phyloP scores from a whole-genome alignment of 2,329 filamentous ascomycete genomes.

The Elsinoe arachidis region DNA sequence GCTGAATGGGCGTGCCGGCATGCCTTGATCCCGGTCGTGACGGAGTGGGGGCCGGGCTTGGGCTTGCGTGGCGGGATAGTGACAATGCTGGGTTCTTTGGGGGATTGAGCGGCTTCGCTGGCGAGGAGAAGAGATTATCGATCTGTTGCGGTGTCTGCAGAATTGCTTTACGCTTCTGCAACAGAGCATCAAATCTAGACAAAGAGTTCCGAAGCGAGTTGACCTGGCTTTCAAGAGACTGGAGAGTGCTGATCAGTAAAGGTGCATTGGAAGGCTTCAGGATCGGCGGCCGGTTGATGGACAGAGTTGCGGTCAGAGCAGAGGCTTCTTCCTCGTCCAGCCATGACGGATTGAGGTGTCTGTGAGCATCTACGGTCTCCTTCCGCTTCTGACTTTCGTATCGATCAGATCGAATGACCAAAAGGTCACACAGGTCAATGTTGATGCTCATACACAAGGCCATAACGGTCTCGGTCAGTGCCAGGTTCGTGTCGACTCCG shows the following conservation, averaged over 20 bases:
- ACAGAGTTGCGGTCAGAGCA: conserved; percentile 20
- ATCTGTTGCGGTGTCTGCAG: conserved; percentile 25
- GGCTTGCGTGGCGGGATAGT: conserved; percentile 10
- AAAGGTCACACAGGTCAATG: conserved; percentile 82
- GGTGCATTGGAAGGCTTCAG: conserved; percentile 30
- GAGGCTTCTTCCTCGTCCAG: conserved; percentile 30
- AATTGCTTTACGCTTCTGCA: conserved; percentile 41
- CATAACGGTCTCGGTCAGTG: conserved; percentile 73
- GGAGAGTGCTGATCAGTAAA: conserved; percentile 34
- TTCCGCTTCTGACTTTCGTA: not conserved
- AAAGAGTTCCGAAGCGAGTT: conserved; percentile 35
- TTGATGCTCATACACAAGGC: conserved; percentile 77
- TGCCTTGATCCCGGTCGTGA: conserved; percentile 18
- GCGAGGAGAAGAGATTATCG: conserved; percentile 8
- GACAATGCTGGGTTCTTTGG: not conserved
- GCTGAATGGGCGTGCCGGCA: conserved; percentile 17
- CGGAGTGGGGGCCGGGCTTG: conserved; percentile 17
- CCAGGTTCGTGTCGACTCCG: conserved; percentile 81
- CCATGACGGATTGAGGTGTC: conserved; percentile 32
- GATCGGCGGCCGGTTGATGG: conserved; percentile 29
- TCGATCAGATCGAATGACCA: conserved; percentile 58
- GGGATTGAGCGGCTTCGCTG: not conserved
- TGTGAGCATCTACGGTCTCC: not conserved
- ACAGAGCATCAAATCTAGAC: conserved; percentile 39
- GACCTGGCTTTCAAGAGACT: conserved; percentile 35